Percentiles rank a stretch among this genome's conserved stretches.
These are phyloP conservation scores for Candida smagusa DNA, from an alignment of 1,139 yeast species.

Conservation along the genomic window DNA sequence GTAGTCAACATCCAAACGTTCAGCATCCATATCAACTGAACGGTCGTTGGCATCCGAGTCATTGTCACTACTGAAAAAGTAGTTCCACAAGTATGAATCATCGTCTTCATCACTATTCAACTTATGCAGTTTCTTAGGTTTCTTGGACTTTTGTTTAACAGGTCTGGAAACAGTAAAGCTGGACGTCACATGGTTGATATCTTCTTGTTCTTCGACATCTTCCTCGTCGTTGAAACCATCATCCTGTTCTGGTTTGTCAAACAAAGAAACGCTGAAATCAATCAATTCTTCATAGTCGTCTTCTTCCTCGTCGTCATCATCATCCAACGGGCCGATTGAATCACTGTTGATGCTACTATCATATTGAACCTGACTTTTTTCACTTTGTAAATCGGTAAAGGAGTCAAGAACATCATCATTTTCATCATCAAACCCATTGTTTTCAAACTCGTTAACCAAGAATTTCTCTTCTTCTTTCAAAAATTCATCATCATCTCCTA, in stretches of 20 bases:
- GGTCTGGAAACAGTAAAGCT: conserved; percentile 1
- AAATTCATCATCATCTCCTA: conserved; percentile 43
- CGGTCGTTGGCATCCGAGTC: conserved; percentile 25
- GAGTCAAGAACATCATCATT: conserved; percentile 20
- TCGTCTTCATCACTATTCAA: conserved; percentile 44
- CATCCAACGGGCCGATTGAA: conserved; percentile 17
- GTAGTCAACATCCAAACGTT: conserved; percentile 15
- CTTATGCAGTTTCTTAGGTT: not conserved
- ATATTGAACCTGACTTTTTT: conserved; percentile 27
- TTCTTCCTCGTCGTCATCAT: conserved; percentile 24
- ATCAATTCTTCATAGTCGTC: conserved; percentile 33
- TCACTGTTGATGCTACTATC: conserved; percentile 25
- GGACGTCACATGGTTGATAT: conserved; percentile 11
- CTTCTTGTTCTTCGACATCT: conserved; percentile 10
- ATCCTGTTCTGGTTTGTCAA: conserved; percentile 10
- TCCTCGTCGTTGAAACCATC: conserved; percentile 20
- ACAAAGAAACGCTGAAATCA: conserved; percentile 27
- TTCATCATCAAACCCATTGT: conserved; percentile 45
- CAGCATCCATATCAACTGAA: conserved; percentile 9
- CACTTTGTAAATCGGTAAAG: conserved; percentile 21
- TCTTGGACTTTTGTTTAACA: not conserved
- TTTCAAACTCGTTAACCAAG: conserved; percentile 47
- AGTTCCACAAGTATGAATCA: conserved; percentile 54
- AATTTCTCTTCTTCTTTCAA: conserved; percentile 46
- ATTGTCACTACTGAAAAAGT: conserved; percentile 47